A percentile compares a stretch with the other conserved stretches of the same genome.
Conservation (phyloP, 2,329 filamentous ascomycete species). For the Ophiocordyceps polyrhachis-furcata region DNA sequence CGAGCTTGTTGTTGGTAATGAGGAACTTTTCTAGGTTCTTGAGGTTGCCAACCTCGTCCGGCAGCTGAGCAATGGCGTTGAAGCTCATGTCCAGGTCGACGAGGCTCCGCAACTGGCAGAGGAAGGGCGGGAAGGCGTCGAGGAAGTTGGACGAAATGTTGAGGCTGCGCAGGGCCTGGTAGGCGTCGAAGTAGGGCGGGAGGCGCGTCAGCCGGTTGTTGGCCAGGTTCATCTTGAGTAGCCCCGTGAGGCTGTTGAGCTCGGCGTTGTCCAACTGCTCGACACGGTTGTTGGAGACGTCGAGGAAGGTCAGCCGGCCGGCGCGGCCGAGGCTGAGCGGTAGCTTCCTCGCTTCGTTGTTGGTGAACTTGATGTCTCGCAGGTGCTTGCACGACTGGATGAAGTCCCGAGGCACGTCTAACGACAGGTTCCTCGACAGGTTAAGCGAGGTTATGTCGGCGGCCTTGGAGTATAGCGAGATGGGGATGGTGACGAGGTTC, state of each 20-base stretch:
- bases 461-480: conserved; percentile 79
- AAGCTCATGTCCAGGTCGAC: conserved; percentile 95
- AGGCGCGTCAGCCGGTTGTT: conserved; percentile 76
- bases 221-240: conserved; percentile 79
- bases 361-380: conserved; percentile 87
- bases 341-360: conserved; percentile 77
- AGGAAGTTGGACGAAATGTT: conserved; percentile 92
- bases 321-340: conserved; percentile 73
- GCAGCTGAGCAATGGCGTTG: conserved; percentile 67
- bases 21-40: conserved; percentile 71
- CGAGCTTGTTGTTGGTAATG: conserved; percentile 86
- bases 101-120: conserved; percentile 64
- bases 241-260: conserved; percentile 51
- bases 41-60: conserved; percentile 60
- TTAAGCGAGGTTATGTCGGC: conserved; percentile 89
- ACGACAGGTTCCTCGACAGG: conserved; percentile 74
- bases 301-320: conserved; percentile 65
- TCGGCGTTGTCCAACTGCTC: conserved; percentile 77
- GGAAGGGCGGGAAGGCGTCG: conserved; percentile 64
- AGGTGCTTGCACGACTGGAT: conserved; percentile 83
- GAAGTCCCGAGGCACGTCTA: conserved; percentile 90
- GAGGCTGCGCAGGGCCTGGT: conserved; percentile 59
- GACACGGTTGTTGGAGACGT: conserved; percentile 85
- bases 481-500: conserved; percentile 87
- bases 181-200: conserved; percentile 67